Conservation (phyloP, 208 protist genomes). For the Leishmania amazonensis region DNA sequence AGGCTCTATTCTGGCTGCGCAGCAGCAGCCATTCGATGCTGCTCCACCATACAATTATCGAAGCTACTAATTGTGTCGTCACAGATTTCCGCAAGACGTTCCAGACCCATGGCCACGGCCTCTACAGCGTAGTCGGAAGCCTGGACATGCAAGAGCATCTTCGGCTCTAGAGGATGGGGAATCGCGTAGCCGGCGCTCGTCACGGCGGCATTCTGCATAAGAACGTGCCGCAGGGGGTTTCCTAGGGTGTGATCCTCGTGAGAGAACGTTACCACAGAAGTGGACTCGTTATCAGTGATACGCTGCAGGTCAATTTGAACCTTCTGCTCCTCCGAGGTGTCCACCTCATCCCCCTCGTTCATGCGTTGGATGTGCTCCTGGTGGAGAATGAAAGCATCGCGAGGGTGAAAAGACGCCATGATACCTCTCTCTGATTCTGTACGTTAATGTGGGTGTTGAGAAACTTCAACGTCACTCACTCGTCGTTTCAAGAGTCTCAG, state of each 20-base stretch:
- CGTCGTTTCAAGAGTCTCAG: not conserved
- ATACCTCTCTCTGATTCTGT: not conserved
- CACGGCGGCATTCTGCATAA: conserved; percentile 92
- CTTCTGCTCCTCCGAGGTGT: conserved; percentile 90
- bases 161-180: conserved; percentile 93
- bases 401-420: conserved; percentile 71
- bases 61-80: conserved; percentile 80
- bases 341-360: conserved; percentile 91
- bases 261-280: conserved; percentile 82
- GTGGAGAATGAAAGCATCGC: conserved; percentile 88
- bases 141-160: conserved; percentile 94
- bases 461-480: not conserved
- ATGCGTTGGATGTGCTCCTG: conserved; percentile 88
- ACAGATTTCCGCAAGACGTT: conserved; percentile 81
- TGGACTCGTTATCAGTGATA: conserved; percentile 75
- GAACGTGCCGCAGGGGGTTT: conserved; percentile 91
- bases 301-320: conserved; percentile 87
- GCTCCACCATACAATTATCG: conserved; percentile 63
- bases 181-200: conserved; percentile 92
- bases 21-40: conserved; percentile 28
- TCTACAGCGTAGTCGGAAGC: conserved; percentile 90
- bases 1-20: conserved; percentile 16
- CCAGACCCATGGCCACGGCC: conserved; percentile 74
- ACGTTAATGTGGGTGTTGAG: not conserved
- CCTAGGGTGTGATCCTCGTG: conserved; percentile 94